A percentile compares a stretch with the other conserved stretches of the same genome.
phyloP scores from a whole-genome alignment of 2,329 filamentous ascomycete species.

The Passalora sequoiae region DNA sequence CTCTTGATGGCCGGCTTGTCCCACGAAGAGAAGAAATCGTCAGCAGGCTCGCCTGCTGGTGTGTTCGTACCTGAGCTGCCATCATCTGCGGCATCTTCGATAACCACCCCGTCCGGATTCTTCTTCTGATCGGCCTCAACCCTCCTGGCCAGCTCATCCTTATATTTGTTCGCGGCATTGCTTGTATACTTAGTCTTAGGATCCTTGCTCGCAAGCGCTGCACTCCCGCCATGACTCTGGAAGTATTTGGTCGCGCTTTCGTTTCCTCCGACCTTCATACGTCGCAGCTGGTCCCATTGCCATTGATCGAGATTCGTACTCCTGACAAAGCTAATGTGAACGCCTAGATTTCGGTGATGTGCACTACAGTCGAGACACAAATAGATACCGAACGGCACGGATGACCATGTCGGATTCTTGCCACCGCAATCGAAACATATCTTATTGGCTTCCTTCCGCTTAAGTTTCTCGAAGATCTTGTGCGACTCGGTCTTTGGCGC shows the following conservation, averaged over 20 bases:
- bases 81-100: constrained; percentile 61
- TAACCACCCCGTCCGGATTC: constrained; percentile 80
- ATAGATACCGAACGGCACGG: constrained; percentile 86
- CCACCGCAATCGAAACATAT: constrained; percentile 97
- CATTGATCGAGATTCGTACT: constrained; percentile 96
- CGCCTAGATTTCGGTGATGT: constrained; percentile 93
- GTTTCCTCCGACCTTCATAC: constrained; percentile 98
- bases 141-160: constrained; percentile 87
- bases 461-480: constrained; percentile 96
- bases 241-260: constrained; percentile 98
- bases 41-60: constrained; percentile 72
- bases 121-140: constrained; percentile 77
- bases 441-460: constrained; percentile 93
- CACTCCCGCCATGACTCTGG: constrained; percentile 89
- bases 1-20: constrained; percentile 97
- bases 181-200: constrained; percentile 95
- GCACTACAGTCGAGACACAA: constrained; percentile 96
- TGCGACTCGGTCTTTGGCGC: constrained; percentile 93
- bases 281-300: constrained; percentile 97
- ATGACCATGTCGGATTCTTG: constrained; percentile 98
- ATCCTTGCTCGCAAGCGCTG: constrained; percentile 92
- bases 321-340: constrained; percentile 98
- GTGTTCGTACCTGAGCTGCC: constrained; percentile 61
- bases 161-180: constrained; percentile 91
- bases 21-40: constrained; percentile 99